phyloP scores from a whole-genome alignment of 148 eudicot genomes.

The Camellia granthamiana region DNA sequence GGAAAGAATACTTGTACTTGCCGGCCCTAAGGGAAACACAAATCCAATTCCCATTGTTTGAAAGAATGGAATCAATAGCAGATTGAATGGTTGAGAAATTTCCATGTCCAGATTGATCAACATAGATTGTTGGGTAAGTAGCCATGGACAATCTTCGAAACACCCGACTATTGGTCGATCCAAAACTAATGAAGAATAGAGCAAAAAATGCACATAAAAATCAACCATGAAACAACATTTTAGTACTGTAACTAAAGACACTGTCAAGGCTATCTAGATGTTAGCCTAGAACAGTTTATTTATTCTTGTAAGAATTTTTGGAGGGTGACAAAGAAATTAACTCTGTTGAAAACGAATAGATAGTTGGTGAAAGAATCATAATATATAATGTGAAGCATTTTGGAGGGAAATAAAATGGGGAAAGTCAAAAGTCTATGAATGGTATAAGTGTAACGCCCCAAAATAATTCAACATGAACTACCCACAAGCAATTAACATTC shows the following conservation, averaged over 20 bases:
- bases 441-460: no score
- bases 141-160: background rate
- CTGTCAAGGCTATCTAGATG: background rate
- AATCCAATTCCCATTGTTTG: slow-evolving; percentile 29
- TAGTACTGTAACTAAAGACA: background rate
- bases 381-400: background rate
- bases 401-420: background rate
- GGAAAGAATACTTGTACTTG: slow-evolving; percentile 21
- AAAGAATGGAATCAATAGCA: slow-evolving; percentile 48
- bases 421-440: background rate
- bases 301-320: no score
- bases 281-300: background rate
- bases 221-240: slow-evolving; percentile 2
- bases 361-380: background rate
- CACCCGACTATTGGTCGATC: background rate
- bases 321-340: background rate
- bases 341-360: background rate
- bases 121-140: background rate
- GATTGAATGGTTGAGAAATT: slow-evolving; percentile 24
- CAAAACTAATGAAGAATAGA: background rate
- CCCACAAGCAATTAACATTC: no score
- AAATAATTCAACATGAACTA: no score
- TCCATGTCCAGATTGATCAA: slow-evolving; percentile 17
- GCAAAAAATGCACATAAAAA: background rate
- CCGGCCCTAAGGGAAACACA: slow-evolving; percentile 47